Evolutionary conservation across 2,329 filamentous ascomycete genomes (phyloP).

Genomic region (Calonectria naviculata): DNA sequence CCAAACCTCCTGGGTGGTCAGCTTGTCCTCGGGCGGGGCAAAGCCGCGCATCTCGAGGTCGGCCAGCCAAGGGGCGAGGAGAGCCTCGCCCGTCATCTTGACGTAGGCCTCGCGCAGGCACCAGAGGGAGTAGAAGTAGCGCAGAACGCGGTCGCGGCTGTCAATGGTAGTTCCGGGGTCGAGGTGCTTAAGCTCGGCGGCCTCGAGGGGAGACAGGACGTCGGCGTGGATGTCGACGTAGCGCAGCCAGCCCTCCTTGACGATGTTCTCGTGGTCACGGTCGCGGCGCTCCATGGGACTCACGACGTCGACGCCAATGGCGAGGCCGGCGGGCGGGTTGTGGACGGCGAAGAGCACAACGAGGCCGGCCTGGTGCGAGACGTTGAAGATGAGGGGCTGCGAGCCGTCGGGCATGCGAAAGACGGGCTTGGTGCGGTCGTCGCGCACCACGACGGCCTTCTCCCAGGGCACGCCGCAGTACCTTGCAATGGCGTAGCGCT

Average conservation of each 20-base stretch:
- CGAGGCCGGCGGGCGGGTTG: conserved; percentile 43
- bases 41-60: conserved; percentile 77
- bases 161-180: conserved; percentile 35
- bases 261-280: conserved; percentile 69
- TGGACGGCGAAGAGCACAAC: conserved; percentile 72
- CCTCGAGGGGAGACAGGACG: conserved; percentile 74
- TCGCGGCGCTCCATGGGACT: conserved; percentile 76
- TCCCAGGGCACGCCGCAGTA: conserved; percentile 70
- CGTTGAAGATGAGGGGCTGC: conserved; percentile 74
- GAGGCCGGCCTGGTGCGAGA: conserved; percentile 82
- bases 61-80: conserved; percentile 78
- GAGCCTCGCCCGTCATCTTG: conserved; percentile 84
- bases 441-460: conserved; percentile 65
- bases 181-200: conserved; percentile 67
- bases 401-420: conserved; percentile 60
- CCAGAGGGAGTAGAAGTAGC: conserved; percentile 82
- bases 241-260: conserved; percentile 67
- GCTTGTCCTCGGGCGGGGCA: conserved; percentile 59
- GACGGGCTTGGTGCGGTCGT: conserved; percentile 65
- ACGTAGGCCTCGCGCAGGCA: conserved; percentile 84
- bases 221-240: conserved; percentile 80
- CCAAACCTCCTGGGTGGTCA: conserved; percentile 43
- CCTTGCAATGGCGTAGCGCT: conserved; percentile 74
- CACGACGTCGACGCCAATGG: conserved; percentile 81
- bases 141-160: conserved; percentile 66